Percentiles rank a stretch among this genome's conserved stretches.
Evolutionary conservation across 345 rosid genomes (phyloP).

Genomic region (Garcia nutans): DNA sequence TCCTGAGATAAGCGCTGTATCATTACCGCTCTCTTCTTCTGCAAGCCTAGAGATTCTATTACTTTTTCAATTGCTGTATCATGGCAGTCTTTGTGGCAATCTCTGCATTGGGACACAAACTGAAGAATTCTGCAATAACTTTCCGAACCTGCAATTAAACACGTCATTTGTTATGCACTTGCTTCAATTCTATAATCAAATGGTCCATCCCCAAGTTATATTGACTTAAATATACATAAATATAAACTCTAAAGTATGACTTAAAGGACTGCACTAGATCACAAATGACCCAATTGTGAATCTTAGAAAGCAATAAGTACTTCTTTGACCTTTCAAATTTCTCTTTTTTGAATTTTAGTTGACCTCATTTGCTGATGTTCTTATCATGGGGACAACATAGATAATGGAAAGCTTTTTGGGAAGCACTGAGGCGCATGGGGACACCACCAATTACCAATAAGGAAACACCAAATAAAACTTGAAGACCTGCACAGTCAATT

Average conservation of each 20-base stretch:
- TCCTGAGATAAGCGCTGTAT: constrained; percentile 57
- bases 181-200: neutral
- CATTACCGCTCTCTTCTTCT: constrained; percentile 56
- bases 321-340: no score
- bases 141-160: constrained; percentile 40
- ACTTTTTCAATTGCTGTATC: constrained; percentile 49
- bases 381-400: neutral
- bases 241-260: no score
- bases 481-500: neutral
- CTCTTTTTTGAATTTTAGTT: no score
- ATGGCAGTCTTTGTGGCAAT: constrained; percentile 46
- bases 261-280: no score
- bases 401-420: neutral
- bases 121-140: constrained; percentile 48
- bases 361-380: neutral
- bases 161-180: neutral
- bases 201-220: no score
- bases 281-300: no score
- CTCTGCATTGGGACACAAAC: constrained; percentile 64
- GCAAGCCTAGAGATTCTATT: constrained; percentile 55
- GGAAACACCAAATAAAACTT: neutral
- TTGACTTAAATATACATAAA: no score
- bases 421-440: neutral
- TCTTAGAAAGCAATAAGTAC: no score
- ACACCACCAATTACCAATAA: neutral